These are phyloP conservation scores for Tolypocladium pustulatum DNA, from an alignment of 2,329 filamentous ascomycete species.

Conservation along the genomic window DNA sequence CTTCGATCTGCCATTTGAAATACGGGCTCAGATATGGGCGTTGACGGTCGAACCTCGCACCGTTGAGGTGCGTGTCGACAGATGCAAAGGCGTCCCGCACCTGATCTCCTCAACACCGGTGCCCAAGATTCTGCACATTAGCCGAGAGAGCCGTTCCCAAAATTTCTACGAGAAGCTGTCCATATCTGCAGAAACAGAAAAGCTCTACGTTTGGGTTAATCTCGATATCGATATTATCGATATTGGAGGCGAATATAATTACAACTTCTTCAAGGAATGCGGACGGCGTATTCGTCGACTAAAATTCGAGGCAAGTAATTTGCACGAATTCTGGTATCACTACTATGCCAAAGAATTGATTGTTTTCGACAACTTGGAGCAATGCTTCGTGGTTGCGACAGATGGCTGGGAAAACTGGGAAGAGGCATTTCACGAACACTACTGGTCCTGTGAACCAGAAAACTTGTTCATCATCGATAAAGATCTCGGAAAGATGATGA, in stretches of 20 bases:
- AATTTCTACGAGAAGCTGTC: not conserved
- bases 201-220: not conserved
- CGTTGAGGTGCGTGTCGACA: not conserved
- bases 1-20: not conserved
- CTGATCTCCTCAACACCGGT: not conserved
- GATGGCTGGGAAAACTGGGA: not conserved
- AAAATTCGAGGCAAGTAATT: not conserved
- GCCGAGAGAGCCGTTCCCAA: not conserved
- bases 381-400: not conserved
- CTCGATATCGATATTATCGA: not conserved
- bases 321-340: not conserved
- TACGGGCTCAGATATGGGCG: not conserved
- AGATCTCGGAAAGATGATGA: not conserved
- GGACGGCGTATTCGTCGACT: no score
- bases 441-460: not conserved
- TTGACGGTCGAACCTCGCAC: not conserved
- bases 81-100: not conserved
- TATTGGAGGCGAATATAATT: not conserved
- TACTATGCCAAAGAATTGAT: not conserved
- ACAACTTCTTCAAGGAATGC: not conserved
- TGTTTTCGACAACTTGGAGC: not conserved
- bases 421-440: not conserved
- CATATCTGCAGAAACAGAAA: not conserved
- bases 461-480: not conserved
- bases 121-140: not conserved